Conservation (phyloP, 306 rosid species). For the Malus fusca region DNA sequence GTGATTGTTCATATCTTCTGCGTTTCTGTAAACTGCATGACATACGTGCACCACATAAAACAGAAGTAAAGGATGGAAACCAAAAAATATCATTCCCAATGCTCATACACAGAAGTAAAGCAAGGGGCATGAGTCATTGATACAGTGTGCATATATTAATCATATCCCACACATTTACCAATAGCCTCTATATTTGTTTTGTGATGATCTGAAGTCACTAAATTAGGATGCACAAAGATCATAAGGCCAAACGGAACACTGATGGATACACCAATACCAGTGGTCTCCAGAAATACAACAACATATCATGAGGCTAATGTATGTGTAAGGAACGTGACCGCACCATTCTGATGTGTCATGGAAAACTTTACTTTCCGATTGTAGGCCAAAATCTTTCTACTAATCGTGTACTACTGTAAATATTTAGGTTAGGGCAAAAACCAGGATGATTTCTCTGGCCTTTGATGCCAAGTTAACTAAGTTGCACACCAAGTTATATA, state of each 20-base stretch:
- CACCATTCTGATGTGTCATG: neutral
- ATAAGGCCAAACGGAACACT: neutral
- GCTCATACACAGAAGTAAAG: neutral
- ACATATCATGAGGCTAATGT: neutral
- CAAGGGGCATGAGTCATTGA: neutral
- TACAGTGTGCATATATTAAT: neutral
- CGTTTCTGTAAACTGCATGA: conserved; percentile 78
- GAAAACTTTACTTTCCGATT: neutral
- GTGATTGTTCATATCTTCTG: conserved; percentile 97
- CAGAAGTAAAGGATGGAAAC: neutral
- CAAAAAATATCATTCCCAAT: neutral
- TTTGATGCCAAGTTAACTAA: neutral
- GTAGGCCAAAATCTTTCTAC: neutral
- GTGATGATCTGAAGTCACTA: neutral
- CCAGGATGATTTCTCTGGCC: neutral
- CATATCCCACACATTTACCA: neutral
- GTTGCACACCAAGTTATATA: neutral
- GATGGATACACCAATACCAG: neutral
- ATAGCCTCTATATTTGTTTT: neutral
- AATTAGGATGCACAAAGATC: neutral
- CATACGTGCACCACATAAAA: conserved; percentile 14
- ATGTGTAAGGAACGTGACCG: neutral
- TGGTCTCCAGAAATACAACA: neutral
- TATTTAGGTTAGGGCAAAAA: neutral
- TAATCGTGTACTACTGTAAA: neutral